Base-by-base conservation (phyloP, 345 rosid genomes). In the Lumnitzera littorea region DNA sequence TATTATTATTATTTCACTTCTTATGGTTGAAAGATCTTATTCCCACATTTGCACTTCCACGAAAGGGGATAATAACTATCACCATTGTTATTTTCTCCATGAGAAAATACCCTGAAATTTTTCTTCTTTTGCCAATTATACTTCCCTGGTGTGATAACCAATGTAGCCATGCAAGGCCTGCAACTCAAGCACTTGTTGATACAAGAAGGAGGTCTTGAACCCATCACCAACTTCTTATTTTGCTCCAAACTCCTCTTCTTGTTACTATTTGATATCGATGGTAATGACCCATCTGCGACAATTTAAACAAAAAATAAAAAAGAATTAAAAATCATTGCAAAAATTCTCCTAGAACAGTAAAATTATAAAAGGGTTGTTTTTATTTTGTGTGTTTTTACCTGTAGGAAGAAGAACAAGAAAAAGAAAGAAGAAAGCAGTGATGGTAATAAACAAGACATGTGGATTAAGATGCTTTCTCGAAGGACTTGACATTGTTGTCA, bases 151-250 rank as follows among this genome's bases (percentile, higher is more conserved):
- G 82, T 66, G 59, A 76, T 69, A 12, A 85, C 81, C 31, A 88
- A 70, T 65, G 79, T 77, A 36, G 96, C 83, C 71, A 67, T 53
- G 71, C 96, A 91, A 16, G 94, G 91, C 55, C 71, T 76, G 80
- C 97, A 88, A 56, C 63, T 75, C 46, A 57, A 64, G 75, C 97
- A 91, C 71, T 68, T 82, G 84, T 76, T 71, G 15, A 68, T 74
- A 69, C 97, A 91, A 53, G 60, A 48, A 0, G 97, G 96, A 47
- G 94, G 97, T 76, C 69, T 78, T 65, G 97, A 91, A 24, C 97
- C 97, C 67, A 84, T 11, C 54, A 81, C 73, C 81, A 56, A 62
- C 72, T 71, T 67, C 58, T 50, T 20, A 20, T 20, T 66, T 24
- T 43, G 56, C 71, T 56, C 56, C 62, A 72, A 52, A 41, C 66